A percentile compares a stretch with the other conserved stretches of the same genome.
Evolutionary conservation across 2,329 filamentous ascomycete species (phyloP).

Genomic region (Aspergillus sp.): DNA sequence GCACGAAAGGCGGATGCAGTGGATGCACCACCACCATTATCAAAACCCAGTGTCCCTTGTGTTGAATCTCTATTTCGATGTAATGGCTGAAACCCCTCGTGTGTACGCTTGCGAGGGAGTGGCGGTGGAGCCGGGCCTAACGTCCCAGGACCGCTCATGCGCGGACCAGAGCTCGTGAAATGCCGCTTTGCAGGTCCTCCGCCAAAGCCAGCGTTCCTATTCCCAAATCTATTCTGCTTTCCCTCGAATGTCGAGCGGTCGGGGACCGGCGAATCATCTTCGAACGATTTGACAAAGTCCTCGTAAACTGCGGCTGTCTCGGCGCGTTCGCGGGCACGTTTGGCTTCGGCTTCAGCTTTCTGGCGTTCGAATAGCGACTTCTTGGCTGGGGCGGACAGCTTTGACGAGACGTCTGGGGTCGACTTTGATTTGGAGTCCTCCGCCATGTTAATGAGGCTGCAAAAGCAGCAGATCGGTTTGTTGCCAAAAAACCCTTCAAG

Average conservation of each 20-base stretch:
- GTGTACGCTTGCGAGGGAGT: slow-evolving; percentile 44
- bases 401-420: slow-evolving; percentile 73
- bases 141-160: slow-evolving; percentile 51
- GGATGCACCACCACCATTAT: slow-evolving; percentile 27
- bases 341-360: slow-evolving; percentile 85
- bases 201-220: slow-evolving; percentile 35
- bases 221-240: slow-evolving; percentile 28
- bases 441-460: slow-evolving; percentile 33
- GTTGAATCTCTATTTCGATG: slow-evolving; percentile 40
- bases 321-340: slow-evolving; percentile 77
- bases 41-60: slow-evolving; percentile 43
- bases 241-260: slow-evolving; percentile 23
- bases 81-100: slow-evolving; percentile 40
- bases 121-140: slow-evolving; percentile 45
- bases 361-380: slow-evolving; percentile 87
- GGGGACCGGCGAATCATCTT: slow-evolving; percentile 38
- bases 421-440: slow-evolving; percentile 38
- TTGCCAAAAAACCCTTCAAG: slow-evolving; percentile 1
- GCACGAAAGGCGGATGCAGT: slow-evolving; percentile 42
- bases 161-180: slow-evolving; percentile 50
- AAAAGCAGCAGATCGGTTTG: slow-evolving; percentile 18
- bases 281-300: slow-evolving; percentile 76
- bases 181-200: slow-evolving; percentile 59
- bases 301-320: slow-evolving; percentile 85
- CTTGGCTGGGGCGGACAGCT: slow-evolving; percentile 76